Percentiles rank a stretch among this genome's conserved stretches.
Evolutionary conservation across 441 rosid species (phyloP).

Genomic region (Croton setiger): DNA sequence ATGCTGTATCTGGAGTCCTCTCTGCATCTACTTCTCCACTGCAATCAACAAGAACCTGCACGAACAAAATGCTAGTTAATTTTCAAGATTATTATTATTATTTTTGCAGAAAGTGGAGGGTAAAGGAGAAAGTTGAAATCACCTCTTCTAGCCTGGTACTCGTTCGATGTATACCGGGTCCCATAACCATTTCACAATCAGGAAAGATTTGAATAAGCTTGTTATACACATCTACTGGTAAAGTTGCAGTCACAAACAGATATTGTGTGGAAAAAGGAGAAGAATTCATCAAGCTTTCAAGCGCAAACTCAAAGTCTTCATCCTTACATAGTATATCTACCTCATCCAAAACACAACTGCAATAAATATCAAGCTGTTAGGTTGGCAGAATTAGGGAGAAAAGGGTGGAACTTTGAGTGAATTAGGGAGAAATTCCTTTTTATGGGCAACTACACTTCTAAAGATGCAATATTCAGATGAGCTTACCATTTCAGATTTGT

Average conservation of each 20-base stretch:
- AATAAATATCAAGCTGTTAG: constrained; percentile 22
- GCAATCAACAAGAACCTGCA: constrained; percentile 86
- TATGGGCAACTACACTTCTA: not conserved
- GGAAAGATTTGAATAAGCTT: constrained; percentile 77
- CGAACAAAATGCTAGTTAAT: constrained; percentile 15
- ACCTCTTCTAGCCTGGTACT: constrained; percentile 89
- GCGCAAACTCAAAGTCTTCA: constrained; percentile 70
- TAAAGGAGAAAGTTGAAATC: constrained; percentile 6
- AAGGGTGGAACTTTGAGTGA: not conserved
- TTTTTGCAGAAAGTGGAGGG: not conserved
- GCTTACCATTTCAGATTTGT: constrained; percentile 69
- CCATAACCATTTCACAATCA: constrained; percentile 82
- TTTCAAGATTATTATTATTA: not conserved
- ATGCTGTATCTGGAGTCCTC: constrained; percentile 69
- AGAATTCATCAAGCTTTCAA: constrained; percentile 62
- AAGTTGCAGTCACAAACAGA: constrained; percentile 88
- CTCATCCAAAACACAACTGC: constrained; percentile 88
- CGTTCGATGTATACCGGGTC: constrained; percentile 86
- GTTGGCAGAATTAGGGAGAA: not conserved
- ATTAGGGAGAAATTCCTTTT: not conserved
- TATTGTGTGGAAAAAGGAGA: constrained; percentile 75
- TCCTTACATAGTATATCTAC: constrained; percentile 80
- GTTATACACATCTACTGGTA: constrained; percentile 76
- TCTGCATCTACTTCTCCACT: constrained; percentile 69
- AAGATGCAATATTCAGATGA: constrained; percentile 5